Percentiles rank a stretch among this genome's conserved stretches.
phyloP scores from a whole-genome alignment of 2,329 filamentous ascomycete species.

The Bipolaris gigantea region DNA sequence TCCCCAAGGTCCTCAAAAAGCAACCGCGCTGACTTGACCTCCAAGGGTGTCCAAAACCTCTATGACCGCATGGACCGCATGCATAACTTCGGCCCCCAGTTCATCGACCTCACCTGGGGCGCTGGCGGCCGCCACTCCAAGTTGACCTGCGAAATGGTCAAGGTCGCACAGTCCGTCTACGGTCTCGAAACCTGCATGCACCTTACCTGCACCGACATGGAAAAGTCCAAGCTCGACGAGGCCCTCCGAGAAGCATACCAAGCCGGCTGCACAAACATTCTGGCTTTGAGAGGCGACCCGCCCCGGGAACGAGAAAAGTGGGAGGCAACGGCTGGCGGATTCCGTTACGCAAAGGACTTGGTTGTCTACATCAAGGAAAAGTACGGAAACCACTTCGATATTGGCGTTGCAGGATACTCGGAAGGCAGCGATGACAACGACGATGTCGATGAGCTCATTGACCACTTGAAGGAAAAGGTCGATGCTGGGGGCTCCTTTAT shows the following conservation, averaged over 20 bases:
- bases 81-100: slow-evolving; percentile 89
- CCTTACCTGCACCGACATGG: slow-evolving; percentile 98
- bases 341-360: slow-evolving; percentile 89
- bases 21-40: slow-evolving; percentile 14
- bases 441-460: slow-evolving; percentile 79
- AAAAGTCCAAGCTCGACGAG: slow-evolving; percentile 83
- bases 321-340: slow-evolving; percentile 83
- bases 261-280: slow-evolving; percentile 94
- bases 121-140: slow-evolving; percentile 89
- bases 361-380: slow-evolving; percentile 78
- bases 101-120: slow-evolving; percentile 98
- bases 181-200: slow-evolving; percentile 99
- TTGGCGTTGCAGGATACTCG: slow-evolving; percentile 94
- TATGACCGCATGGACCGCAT: slow-evolving; percentile 99
- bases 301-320: slow-evolving; percentile 92
- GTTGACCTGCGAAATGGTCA: slow-evolving; percentile 96
- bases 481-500: slow-evolving; percentile 93
- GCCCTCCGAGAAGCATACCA: slow-evolving; percentile 88
- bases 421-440: slow-evolving; percentile 94
- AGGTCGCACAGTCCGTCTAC: slow-evolving; percentile 90
- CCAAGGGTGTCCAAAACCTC: slow-evolving; percentile 87
- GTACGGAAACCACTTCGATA: slow-evolving; percentile 91
- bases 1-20: too few relatives aligned
- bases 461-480: slow-evolving; percentile 95
- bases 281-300: slow-evolving; percentile 90